These are phyloP conservation scores for Allium sativum DNA, from an alignment of 106 monocot species.

Conservation along the genomic window DNA sequence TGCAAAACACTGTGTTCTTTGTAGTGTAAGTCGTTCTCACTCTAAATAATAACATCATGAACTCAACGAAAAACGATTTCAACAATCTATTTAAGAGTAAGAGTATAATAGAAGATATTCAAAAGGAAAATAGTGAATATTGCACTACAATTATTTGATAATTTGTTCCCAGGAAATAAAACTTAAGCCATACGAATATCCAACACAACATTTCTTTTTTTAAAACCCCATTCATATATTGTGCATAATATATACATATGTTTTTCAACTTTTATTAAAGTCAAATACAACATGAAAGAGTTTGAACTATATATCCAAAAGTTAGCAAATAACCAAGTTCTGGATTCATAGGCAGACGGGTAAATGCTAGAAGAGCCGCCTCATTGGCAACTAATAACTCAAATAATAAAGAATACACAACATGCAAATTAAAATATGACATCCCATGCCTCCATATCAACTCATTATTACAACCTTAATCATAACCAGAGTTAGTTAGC, in stretches of 20 bases:
- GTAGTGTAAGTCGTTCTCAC: too few species aligned
- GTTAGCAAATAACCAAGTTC: background rate
- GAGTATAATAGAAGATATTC: too few species aligned
- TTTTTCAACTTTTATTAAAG: background rate
- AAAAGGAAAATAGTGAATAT: too few species aligned
- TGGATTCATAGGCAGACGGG: slow-evolving; percentile 7
- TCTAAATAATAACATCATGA: too few species aligned
- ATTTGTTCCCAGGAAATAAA: too few species aligned
- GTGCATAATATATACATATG: background rate
- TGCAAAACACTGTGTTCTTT: too few species aligned
- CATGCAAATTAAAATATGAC: slow-evolving; percentile 3
- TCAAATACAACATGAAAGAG: slow-evolving; percentile 2
- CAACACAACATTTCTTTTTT: too few species aligned
- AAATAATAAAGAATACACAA: background rate
- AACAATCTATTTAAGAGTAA: too few species aligned
- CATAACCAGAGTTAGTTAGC: background rate
- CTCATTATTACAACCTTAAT: background rate
- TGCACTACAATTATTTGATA: too few species aligned
- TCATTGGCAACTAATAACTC: background rate
- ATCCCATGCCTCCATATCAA: slow-evolving; percentile 9
- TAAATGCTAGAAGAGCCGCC: slow-evolving; percentile 4
- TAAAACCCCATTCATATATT: background rate
- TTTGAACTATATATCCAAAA: background rate
- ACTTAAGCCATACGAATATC: too few species aligned
- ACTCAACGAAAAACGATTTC: too few species aligned